A percentile compares a stretch with the other conserved stretches of the same genome.
Conservation (phyloP, 768 basidiomycete genomes). For the Candolleomyces aberdarensis region DNA sequence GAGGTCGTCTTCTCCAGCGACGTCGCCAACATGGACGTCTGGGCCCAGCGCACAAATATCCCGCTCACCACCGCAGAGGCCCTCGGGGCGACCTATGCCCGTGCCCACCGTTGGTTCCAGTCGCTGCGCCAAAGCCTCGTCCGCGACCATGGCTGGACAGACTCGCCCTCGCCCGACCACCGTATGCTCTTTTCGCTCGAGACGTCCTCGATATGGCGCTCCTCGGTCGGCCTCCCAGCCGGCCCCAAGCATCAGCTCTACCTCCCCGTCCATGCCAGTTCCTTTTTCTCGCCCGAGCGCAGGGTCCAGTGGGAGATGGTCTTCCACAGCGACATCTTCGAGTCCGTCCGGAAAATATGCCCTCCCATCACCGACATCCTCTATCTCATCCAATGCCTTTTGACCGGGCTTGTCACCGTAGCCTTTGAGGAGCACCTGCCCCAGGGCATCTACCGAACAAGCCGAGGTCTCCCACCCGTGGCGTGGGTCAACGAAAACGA, state of each 20-base stretch:
- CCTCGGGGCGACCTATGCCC: conserved; percentile 75
- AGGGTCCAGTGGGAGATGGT: conserved; percentile 90
- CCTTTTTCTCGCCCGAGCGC: conserved; percentile 83
- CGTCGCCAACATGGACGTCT: conserved; percentile 78
- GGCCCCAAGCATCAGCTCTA: conserved; percentile 71
- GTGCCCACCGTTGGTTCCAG: conserved; percentile 74
- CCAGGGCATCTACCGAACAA: conserved; percentile 68
- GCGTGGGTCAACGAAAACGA: conserved; percentile 77
- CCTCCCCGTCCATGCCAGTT: conserved; percentile 74
- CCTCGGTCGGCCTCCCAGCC: conserved; percentile 70
- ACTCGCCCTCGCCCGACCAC: conserved; percentile 52
- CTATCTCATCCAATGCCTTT: conserved; percentile 65
- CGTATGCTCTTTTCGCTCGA: conserved; percentile 81
- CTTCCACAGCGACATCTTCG: conserved; percentile 76
- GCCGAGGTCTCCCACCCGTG: conserved; percentile 72
- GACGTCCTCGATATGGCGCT: conserved; percentile 75
- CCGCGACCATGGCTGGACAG: conserved; percentile 68
- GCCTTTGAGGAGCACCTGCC: conserved; percentile 74
- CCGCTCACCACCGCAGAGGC: conserved; percentile 83
- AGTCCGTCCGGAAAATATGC: conserved; percentile 64
- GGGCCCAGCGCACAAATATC: conserved; percentile 76
- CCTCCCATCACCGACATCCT: conserved; percentile 70
- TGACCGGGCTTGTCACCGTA: conserved; percentile 69
- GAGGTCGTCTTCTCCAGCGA: conserved; percentile 79
- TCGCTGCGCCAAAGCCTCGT: conserved; percentile 61